Percentiles rank a stretch among this genome's conserved stretches.
Conservation (phyloP, 148 eudicot species). For the Tetragonia tetragonoides region DNA sequence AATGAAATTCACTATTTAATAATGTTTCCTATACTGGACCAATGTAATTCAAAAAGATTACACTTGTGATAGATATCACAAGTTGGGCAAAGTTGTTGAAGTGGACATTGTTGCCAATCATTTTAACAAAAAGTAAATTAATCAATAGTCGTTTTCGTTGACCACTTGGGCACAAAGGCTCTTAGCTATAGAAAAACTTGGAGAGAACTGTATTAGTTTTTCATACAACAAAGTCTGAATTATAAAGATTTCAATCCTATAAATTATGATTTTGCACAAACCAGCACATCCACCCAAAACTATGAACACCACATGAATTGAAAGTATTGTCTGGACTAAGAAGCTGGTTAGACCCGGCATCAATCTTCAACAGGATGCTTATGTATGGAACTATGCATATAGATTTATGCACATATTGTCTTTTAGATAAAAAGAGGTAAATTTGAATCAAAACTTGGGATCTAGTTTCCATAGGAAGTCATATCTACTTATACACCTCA, state of each 20-base stretch:
- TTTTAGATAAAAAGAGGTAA: not conserved
- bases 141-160: not conserved
- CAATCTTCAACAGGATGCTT: conserved; percentile 3
- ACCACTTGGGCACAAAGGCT: not conserved
- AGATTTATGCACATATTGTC: not conserved
- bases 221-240: not conserved
- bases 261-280: not conserved
- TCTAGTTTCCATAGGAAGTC: not conserved
- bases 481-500: not conserved
- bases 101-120: not conserved
- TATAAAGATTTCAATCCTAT: not conserved
- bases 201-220: not conserved
- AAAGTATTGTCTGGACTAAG: too few relatives aligned
- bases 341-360: not conserved
- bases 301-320: not conserved
- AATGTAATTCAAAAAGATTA: not conserved
- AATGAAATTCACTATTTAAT: not conserved
- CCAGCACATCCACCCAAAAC: not conserved
- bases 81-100: too few relatives aligned
- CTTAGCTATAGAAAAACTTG: not conserved
- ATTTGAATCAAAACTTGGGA: not conserved
- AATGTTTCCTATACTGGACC: not conserved
- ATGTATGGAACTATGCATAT: too few relatives aligned
- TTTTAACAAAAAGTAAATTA: not conserved
- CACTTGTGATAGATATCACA: too few relatives aligned